A percentile compares a stretch with the other conserved stretches of the same genome.
These are phyloP conservation scores for Taphrina wiesneri DNA, from an alignment of 1,139 yeast genomes.

Conservation along the genomic window DNA sequence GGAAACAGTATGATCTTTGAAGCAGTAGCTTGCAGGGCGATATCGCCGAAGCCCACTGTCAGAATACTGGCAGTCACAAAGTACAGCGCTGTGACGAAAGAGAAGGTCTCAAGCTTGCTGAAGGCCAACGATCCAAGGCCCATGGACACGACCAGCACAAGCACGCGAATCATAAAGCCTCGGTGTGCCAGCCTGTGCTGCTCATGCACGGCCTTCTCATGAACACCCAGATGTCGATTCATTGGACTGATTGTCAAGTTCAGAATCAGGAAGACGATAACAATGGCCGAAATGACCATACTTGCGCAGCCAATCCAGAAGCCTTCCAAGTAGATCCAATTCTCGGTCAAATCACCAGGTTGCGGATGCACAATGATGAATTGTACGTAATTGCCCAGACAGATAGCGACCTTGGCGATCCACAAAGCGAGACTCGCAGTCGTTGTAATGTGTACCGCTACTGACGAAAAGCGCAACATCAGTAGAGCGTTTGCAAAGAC, in stretches of 20 bases:
- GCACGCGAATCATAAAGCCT: conserved; percentile 68
- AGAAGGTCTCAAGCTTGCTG: conserved; percentile 47
- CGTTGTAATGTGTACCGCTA: conserved; percentile 4
- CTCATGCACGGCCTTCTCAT: conserved; percentile 6
- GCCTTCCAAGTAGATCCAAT: conserved; percentile 14
- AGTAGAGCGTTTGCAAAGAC: conserved; percentile 7
- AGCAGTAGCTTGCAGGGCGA: conserved; percentile 50
- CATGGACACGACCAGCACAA: conserved; percentile 66
- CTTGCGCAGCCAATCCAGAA: conserved; percentile 25
- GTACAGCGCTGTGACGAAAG: conserved; percentile 66
- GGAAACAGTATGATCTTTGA: conserved; percentile 11
- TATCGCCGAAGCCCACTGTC: conserved; percentile 80
- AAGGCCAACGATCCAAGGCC: conserved; percentile 67
- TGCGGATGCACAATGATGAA: conserved; percentile 17
- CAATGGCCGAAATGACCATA: conserved; percentile 14
- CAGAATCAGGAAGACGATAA: conserved; percentile 3
- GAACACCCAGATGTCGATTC: not conserved
- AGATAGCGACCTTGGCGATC: conserved; percentile 12
- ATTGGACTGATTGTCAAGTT: conserved; percentile 4
- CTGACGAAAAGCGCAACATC: conserved; percentile 14
- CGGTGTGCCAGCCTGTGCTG: conserved; percentile 55
- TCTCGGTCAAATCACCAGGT: not conserved
- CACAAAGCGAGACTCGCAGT: conserved; percentile 2
- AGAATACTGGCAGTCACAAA: conserved; percentile 69
- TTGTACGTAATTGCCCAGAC: conserved; percentile 15